Conservation (phyloP, 2,329 filamentous ascomycete species). For the Diplodia scrobiculata region DNA sequence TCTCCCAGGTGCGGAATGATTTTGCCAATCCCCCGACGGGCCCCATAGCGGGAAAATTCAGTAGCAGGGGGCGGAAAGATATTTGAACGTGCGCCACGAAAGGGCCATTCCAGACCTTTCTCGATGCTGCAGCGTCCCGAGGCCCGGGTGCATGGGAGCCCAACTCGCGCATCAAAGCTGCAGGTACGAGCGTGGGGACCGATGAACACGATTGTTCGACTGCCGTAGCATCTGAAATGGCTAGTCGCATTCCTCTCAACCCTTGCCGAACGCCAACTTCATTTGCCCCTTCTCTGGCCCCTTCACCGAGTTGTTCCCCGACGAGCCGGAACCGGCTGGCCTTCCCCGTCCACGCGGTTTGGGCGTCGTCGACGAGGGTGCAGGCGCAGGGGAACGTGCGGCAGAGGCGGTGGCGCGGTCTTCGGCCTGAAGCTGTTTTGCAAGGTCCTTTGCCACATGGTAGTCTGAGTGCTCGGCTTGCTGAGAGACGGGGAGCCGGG, state of each 20-base stretch:
- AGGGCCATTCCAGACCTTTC: not conserved
- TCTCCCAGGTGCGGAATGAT: not conserved
- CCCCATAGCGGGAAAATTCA: not conserved
- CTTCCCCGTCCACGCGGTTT: constrained; percentile 41
- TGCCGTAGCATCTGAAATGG: not conserved
- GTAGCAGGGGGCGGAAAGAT: not conserved
- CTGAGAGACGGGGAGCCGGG: constrained; percentile 59
- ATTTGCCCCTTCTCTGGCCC: constrained; percentile 50
- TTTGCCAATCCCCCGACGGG: constrained; percentile 5
- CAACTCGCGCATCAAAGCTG: not conserved
- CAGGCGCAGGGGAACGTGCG: constrained; percentile 6
- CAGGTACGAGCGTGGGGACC: not conserved
- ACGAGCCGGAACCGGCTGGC: constrained; percentile 36
- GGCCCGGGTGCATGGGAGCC: not conserved
- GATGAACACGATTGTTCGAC: not conserved
- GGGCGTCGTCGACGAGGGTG: constrained; percentile 33
- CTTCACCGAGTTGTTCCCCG: constrained; percentile 30
- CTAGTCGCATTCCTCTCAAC: constrained; percentile 18
- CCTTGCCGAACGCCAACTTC: constrained; percentile 48
- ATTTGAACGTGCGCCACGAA: not conserved
- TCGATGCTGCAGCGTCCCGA: not conserved
- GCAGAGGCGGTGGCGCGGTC: constrained; percentile 33
- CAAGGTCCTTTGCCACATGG: constrained; percentile 88
- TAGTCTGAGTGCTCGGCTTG: constrained; percentile 83
- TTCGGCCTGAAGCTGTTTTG: constrained; percentile 56